These are phyloP conservation scores for Penicillium aurantiogriseum DNA, from an alignment of 2,329 filamentous ascomycete species.

Conservation along the genomic window DNA sequence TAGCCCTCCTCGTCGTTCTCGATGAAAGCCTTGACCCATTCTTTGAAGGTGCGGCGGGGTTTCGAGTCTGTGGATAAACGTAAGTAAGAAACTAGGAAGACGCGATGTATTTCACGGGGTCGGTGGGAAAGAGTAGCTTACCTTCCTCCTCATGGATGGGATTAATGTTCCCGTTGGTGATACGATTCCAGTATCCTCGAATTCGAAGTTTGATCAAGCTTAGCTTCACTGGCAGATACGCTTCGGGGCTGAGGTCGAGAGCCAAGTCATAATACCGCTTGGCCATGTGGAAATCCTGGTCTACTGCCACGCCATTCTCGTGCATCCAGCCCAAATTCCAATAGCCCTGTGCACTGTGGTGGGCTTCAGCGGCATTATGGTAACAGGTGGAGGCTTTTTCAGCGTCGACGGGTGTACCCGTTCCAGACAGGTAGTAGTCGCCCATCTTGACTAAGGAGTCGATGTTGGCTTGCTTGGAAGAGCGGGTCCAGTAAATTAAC, in stretches of 20 bases:
- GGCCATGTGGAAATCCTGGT: constrained; percentile 94
- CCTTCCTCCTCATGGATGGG: constrained; percentile 86
- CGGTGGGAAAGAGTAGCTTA: constrained; percentile 47
- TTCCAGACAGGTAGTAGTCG: constrained; percentile 87
- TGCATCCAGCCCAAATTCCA: constrained; percentile 99
- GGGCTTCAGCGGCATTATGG: constrained; percentile 82
- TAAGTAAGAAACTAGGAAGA: not conserved
- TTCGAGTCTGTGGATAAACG: constrained; percentile 55
- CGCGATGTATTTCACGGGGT: not conserved
- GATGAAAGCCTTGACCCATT: constrained; percentile 86
- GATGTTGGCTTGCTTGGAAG: constrained; percentile 86
- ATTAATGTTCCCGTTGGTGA: constrained; percentile 87
- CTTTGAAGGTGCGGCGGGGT: constrained; percentile 73
- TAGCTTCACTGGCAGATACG: constrained; percentile 87
- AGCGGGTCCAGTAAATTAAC: constrained; percentile 91
- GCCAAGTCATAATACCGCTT: constrained; percentile 96
- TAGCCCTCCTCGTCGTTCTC: constrained; percentile 69
- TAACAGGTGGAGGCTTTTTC: constrained; percentile 94
- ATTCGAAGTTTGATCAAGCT: constrained; percentile 80
- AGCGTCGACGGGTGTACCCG: constrained; percentile 68
- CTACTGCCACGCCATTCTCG: constrained; percentile 88
- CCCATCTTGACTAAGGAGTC: constrained; percentile 97
- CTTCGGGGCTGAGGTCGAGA: constrained; percentile 85
- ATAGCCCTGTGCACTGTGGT: constrained; percentile 88
- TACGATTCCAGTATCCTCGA: constrained; percentile 89